Evolutionary conservation across 1,139 yeast species (phyloP), one percentile per base, ranked within the genome.

Genomic region (Geotrichum restrictum): DNA sequence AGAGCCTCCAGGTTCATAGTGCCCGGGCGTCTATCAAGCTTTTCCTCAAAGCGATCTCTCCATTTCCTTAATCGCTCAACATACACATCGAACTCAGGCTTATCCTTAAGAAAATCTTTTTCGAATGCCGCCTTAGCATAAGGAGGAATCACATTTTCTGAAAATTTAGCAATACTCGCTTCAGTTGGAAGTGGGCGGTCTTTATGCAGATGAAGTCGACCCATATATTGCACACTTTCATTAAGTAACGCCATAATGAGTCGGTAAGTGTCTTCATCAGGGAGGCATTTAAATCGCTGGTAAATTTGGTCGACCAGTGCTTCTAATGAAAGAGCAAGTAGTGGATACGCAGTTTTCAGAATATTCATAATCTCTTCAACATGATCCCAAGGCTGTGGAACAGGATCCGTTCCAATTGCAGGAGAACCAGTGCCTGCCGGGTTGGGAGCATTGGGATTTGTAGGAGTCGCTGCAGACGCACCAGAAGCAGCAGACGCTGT

Each of bases 191-290:
- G 84, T 3, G 98, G 97, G 64, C 84, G 83, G 58, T 85, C 95
- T 59, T 88, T 79, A 31, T 96, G 96, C 62, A 85, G 83, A 6
- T 89, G 87, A 49, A 88, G 74, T 45, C 98, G 80, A 22, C 75
- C 75, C 72, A 88, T 87, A 63, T 86, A 83, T 66, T 87, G 95
- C 21, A 94, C 87, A 47, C 96, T 98, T 70, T 94, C 99, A 64
- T 89, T 89, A 57, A 93, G 77, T 53, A 94, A 73, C 0, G 97
- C 98, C 58, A 89, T 89, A 49, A 95, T 91, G 56, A 94, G 76
- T 61, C 99, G 76, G 68, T 93, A 94, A 0, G 97, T 94, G 69
- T 94, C 98, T 64, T 93, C 98, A 68, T 94, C 98, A 0, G 95
- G 89, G 49, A 88, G 86, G 48, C 96, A 85, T 71, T 93, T 94